Percentiles rank a stretch among this genome's conserved stretches.
Evolutionary conservation across 148 eudicot genomes (phyloP).

Genomic region (Polygonum maritimum): DNA sequence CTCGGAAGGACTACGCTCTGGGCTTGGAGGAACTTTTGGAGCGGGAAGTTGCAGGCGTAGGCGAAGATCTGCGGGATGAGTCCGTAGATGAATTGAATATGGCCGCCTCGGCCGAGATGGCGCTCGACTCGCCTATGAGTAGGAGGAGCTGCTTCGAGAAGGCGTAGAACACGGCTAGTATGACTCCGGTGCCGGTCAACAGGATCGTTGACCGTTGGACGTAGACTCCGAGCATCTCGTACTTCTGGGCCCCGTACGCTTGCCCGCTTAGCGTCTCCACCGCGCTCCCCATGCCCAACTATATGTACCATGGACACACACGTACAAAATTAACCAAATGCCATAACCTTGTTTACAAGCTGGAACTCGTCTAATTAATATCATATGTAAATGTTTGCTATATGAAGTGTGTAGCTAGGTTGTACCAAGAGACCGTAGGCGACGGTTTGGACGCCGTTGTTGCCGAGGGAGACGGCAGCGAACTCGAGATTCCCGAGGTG

Average conservation of each 20-base stretch:
- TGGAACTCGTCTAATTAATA: too few relatives aligned
- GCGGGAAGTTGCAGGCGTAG: slow-evolving; percentile 33
- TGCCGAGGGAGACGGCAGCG: slow-evolving; percentile 49
- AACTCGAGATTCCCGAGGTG: slow-evolving; percentile 57
- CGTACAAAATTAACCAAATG: too few relatives aligned
- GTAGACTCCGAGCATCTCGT: slow-evolving; percentile 41
- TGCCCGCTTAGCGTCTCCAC: slow-evolving; percentile 53
- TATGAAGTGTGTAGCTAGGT: too few relatives aligned
- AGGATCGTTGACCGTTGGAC: slow-evolving; percentile 39
- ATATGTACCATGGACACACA: background rate
- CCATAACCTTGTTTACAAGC: too few relatives aligned
- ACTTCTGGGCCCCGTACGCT: slow-evolving; percentile 43
- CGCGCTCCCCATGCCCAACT: slow-evolving; percentile 65
- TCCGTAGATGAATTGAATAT: slow-evolving; percentile 32
- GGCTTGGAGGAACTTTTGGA: slow-evolving; percentile 34
- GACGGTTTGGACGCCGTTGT: slow-evolving; percentile 43
- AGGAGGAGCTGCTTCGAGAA: slow-evolving; percentile 32
- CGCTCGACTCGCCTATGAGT: slow-evolving; percentile 32
- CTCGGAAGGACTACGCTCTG: slow-evolving; percentile 27
- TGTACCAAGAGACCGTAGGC: slow-evolving; percentile 52
- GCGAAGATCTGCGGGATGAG: slow-evolving; percentile 51
- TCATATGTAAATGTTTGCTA: too few relatives aligned
- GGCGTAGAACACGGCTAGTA: slow-evolving; percentile 26
- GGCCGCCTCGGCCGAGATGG: slow-evolving; percentile 32
- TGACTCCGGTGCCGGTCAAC: slow-evolving; percentile 26